Evolutionary conservation across 2,329 filamentous ascomycete species (phyloP).

Genomic region (Ophiocordyceps camponoti-floridani): DNA sequence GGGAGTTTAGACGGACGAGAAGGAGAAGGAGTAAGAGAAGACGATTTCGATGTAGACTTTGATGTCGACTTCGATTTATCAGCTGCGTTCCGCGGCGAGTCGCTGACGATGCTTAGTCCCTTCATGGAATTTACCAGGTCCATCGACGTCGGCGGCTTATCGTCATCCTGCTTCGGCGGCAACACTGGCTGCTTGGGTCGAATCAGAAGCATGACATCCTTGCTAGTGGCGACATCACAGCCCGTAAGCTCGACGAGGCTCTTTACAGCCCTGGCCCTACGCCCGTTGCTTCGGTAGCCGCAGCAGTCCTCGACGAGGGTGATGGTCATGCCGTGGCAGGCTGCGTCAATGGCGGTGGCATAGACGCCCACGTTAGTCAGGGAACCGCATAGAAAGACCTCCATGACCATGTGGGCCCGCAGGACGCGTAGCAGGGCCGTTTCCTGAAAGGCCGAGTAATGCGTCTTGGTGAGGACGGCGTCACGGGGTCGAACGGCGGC

Average conservation of each 20-base stretch:
- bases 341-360: slow-evolving; percentile 81
- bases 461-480: slow-evolving; percentile 44
- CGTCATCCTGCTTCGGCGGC: background rate
- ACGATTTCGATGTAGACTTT: no score
- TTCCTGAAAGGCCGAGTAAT: slow-evolving; percentile 76
- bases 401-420: slow-evolving; percentile 72
- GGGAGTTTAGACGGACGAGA: no score
- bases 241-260: slow-evolving; percentile 60
- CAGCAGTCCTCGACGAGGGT: slow-evolving; percentile 80
- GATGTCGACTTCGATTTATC: no score
- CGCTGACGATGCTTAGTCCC: slow-evolving; percentile 10
- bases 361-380: slow-evolving; percentile 79
- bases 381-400: slow-evolving; percentile 76
- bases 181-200: slow-evolving; percentile 3
- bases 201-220: slow-evolving; percentile 31
- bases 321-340: slow-evolving; percentile 71
- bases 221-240: slow-evolving; percentile 43
- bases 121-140: slow-evolving; percentile 15
- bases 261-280: slow-evolving; percentile 53
- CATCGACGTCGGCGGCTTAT: slow-evolving; percentile 4
- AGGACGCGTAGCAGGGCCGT: slow-evolving; percentile 59
- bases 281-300: slow-evolving; percentile 52
- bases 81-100: background rate
- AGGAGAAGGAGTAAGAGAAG: no score
- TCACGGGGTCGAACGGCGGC: slow-evolving; percentile 28